Conservation (phyloP, 768 basidiomycete genomes). For the Calocera cornea region DNA sequence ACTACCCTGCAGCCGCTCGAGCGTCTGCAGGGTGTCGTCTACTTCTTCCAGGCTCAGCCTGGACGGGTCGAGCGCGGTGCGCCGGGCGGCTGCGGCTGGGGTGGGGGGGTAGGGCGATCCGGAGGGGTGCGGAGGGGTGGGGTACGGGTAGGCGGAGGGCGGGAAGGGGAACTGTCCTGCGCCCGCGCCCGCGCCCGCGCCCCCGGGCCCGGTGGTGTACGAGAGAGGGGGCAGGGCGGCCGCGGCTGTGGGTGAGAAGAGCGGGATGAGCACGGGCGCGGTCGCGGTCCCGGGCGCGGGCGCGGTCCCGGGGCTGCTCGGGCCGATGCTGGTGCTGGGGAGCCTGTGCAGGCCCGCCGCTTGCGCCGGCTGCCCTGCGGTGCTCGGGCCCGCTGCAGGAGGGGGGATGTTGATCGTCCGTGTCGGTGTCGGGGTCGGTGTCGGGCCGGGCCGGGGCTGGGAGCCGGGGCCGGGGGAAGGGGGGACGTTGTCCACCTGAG, state of each 20-base stretch:
- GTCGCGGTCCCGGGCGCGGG: constrained; percentile 5
- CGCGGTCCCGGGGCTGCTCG: too few relatives aligned
- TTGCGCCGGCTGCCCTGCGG: neutral
- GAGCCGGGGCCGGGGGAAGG: too few relatives aligned
- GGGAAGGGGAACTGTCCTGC: too few relatives aligned
- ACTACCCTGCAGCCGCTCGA: constrained; percentile 63
- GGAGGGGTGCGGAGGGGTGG: too few relatives aligned
- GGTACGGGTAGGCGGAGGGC: too few relatives aligned
- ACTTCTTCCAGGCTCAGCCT: constrained; percentile 62
- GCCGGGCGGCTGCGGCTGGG: constrained; percentile 2
- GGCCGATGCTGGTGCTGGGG: too few relatives aligned
- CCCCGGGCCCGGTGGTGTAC: too few relatives aligned
- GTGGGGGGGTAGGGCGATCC: constrained; percentile 1
- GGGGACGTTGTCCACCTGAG: too few relatives aligned
- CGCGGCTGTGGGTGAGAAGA: neutral
- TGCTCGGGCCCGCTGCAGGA: neutral
- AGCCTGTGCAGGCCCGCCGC: too few relatives aligned
- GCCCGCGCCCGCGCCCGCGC: too few relatives aligned
- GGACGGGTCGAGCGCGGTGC: constrained; percentile 25
- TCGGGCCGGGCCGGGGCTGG: too few relatives aligned
- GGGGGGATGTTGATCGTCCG: too few relatives aligned
- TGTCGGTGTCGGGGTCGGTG: neutral
- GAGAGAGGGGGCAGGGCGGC: neutral
- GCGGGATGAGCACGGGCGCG: constrained; percentile 1
- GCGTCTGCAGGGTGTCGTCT: constrained; percentile 64